These are phyloP conservation scores for Lenzites betulinus DNA, from an alignment of 768 basidiomycete species.

Conservation along the genomic window DNA sequence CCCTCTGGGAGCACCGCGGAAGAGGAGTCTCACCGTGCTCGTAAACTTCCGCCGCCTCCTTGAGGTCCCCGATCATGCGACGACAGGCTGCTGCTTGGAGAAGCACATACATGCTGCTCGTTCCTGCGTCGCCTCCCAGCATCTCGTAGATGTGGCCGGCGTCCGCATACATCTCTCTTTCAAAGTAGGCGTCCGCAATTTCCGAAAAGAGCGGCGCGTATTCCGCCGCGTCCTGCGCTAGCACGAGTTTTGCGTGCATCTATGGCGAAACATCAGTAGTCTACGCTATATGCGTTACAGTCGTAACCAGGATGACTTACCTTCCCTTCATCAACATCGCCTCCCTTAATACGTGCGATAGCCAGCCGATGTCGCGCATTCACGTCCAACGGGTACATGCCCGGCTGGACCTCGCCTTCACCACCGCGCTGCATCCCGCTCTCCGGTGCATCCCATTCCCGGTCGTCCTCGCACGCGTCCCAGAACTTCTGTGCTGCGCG, in stretches of 20 bases:
- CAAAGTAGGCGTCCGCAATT: constrained; percentile 84
- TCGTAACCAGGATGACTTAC: constrained; percentile 40
- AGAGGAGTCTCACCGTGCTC: constrained; percentile 60
- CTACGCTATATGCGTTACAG: not conserved
- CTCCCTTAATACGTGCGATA: constrained; percentile 78
- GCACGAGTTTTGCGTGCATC: constrained; percentile 77
- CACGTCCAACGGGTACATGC: constrained; percentile 65
- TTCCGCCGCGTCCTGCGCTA: constrained; percentile 70
- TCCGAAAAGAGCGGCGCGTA: constrained; percentile 80
- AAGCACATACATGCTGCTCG: constrained; percentile 69
- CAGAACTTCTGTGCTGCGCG: constrained; percentile 71
- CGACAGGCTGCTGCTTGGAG: constrained; percentile 83
- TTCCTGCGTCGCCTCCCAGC: constrained; percentile 76
- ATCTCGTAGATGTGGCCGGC: constrained; percentile 81
- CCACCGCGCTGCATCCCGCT: constrained; percentile 29
- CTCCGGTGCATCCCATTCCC: constrained; percentile 73
- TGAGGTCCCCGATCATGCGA: constrained; percentile 70
- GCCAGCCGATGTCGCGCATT: constrained; percentile 85
- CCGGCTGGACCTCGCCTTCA: constrained; percentile 53
- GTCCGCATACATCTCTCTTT: constrained; percentile 71
- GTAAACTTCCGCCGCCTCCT: constrained; percentile 81
- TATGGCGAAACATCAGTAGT: constrained; percentile 32
- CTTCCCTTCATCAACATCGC: constrained; percentile 79
- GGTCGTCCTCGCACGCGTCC: constrained; percentile 83
- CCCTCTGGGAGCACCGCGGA: not conserved